phyloP scores from a whole-genome alignment of 306 rosid species.

The Oxytropis ochrocephala region DNA sequence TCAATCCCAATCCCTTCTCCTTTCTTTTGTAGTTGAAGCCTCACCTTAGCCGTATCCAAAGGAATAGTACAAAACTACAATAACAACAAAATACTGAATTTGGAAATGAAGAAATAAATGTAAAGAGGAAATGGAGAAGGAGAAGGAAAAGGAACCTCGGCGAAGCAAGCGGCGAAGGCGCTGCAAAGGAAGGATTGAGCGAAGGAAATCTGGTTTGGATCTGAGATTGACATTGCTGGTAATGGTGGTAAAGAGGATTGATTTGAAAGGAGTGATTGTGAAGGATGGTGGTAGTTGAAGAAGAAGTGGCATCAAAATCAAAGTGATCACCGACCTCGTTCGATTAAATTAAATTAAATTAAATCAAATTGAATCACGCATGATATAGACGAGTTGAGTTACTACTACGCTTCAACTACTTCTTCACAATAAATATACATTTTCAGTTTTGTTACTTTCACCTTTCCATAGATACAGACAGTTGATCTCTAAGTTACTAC shows the following conservation, averaged over 20 bases:
- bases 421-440: neutral
- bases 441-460: neutral
- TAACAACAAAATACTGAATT: neutral
- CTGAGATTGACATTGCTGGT: constrained; percentile 45
- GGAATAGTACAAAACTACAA: constrained; percentile 91
- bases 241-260: neutral
- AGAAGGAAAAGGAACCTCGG: constrained; percentile 52
- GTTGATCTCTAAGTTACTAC: too few species aligned
- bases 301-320: neutral
- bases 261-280: constrained; percentile 10
- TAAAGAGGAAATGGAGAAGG: neutral
- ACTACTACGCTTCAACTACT: neutral
- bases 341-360: too few species aligned
- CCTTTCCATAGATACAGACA: too few species aligned
- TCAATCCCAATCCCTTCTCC: constrained; percentile 2
- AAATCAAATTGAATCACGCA: too few species aligned
- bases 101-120: neutral
- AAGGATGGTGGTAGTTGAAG: neutral
- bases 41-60: constrained; percentile 88
- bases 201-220: constrained; percentile 79
- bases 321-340: neutral
- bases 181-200: constrained; percentile 66
- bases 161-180: constrained; percentile 93
- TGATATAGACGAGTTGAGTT: too few species aligned
- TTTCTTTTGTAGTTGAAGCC: constrained; percentile 94